phyloP scores from a whole-genome alignment of 2,329 filamentous ascomycete genomes.

The Teratosphaeria pseudoeucalypti region DNA sequence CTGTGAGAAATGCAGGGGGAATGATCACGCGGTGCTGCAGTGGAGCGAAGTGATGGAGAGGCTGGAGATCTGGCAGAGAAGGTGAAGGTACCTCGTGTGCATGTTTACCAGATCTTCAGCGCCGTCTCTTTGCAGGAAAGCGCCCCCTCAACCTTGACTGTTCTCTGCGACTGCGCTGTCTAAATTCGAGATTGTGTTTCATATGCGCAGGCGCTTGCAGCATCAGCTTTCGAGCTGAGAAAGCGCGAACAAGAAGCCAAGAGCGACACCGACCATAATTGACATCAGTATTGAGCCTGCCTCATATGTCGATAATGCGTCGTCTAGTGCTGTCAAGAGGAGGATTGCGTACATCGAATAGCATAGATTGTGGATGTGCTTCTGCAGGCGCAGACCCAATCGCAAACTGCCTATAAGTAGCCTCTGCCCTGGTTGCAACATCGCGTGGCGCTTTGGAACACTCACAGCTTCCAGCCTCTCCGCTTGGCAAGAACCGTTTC shows the following conservation, averaged over 20 bases:
- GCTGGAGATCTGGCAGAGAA: not conserved
- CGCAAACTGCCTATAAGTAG: too few relatives aligned
- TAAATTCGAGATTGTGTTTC: not conserved
- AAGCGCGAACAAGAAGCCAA: not conserved
- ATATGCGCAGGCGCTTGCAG: not conserved
- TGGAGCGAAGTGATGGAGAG: not conserved
- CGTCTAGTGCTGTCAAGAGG: too few relatives aligned
- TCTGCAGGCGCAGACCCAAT: too few relatives aligned
- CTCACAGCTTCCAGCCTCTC: conserved; percentile 37
- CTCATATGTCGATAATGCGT: too few relatives aligned
- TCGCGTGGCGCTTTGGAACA: conserved; percentile 1
- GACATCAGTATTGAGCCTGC: too few relatives aligned
- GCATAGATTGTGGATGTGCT: too few relatives aligned
- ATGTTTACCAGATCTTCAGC: not conserved
- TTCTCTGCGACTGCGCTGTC: too few relatives aligned
- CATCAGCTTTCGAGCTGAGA: not conserved
- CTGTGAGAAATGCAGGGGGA: not conserved
- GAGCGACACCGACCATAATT: too few relatives aligned
- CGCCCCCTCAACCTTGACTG: too few relatives aligned
- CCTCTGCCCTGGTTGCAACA: too few relatives aligned
- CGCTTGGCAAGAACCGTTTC: conserved; percentile 26
- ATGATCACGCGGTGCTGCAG: not conserved
- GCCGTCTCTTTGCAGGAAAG: not conserved
- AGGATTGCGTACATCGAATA: too few relatives aligned
- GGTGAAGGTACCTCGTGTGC: not conserved